phyloP scores from a whole-genome alignment of 768 basidiomycete genomes.

The Sarcodon sp. region DNA sequence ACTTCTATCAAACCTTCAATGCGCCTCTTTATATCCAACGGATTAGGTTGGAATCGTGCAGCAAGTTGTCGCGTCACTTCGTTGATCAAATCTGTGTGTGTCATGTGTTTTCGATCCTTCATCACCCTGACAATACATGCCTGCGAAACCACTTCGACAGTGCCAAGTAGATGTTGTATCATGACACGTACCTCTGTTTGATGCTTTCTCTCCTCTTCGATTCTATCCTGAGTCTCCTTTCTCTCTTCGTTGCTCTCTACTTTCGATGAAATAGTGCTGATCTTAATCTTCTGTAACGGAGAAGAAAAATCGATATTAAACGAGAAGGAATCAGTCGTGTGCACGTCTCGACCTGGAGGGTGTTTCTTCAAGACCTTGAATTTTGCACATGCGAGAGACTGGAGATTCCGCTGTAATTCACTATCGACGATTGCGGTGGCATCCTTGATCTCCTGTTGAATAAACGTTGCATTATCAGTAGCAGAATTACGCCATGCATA shows the following conservation, averaged over 20 bases:
- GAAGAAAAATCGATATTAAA: conserved; percentile 79
- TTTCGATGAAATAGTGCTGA: conserved; percentile 77
- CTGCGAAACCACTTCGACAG: conserved; percentile 25
- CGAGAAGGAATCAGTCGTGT: conserved; percentile 66
- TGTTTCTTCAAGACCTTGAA: conserved; percentile 87
- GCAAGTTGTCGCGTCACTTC: conserved; percentile 85
- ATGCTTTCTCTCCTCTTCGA: conserved; percentile 86
- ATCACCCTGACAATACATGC: conserved; percentile 96
- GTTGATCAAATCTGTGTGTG: conserved; percentile 78
- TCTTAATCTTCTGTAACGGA: conserved; percentile 85
- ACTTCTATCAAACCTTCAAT: conserved; percentile 93
- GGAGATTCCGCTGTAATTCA: conserved; percentile 86
- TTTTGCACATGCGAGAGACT: conserved; percentile 92
- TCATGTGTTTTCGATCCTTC: conserved; percentile 89
- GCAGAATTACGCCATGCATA: not conserved
- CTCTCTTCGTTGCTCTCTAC: conserved; percentile 82
- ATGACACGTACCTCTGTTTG: conserved; percentile 65
- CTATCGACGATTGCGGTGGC: conserved; percentile 60
- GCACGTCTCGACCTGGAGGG: conserved; percentile 77
- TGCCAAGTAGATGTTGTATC: not conserved
- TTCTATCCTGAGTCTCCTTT: conserved; percentile 78
- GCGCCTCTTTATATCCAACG: conserved; percentile 80
- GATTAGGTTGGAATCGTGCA: conserved; percentile 77
- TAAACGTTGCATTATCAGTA: not conserved
- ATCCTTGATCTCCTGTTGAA: conserved; percentile 67